Base-by-base conservation (phyloP, 2,329 filamentous ascomycete genomes). In the Helicocarpus griseus region DNA sequence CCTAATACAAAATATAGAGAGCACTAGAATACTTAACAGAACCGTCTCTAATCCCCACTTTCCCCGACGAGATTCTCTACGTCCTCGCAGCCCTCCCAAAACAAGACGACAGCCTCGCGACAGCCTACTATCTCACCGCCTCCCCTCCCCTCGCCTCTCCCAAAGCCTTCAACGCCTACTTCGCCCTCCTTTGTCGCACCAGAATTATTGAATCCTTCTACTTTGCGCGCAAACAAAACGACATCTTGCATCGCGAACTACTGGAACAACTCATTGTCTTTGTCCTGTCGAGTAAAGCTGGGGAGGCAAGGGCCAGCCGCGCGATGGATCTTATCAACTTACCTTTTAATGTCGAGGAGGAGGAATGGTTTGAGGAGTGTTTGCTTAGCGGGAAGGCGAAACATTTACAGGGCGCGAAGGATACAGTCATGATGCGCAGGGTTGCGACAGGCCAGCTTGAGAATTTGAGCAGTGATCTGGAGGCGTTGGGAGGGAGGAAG, bases 1-100 rank as follows among this genome's bases (percentile, higher is more conserved):
- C 19, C 9, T 49, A 52, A 53, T 53, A 53, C 53, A 86, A 77
- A 52, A 53, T 53, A 53, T 53, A 86, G 78, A 69, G 73, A 56
- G 87, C 88, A 2, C 75, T 94, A 26, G 82, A 88, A 59, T 82
- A 85, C 63, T 78, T 95, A 13, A 83, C 87, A 3, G 85, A 93
- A 60, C 88, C 89, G 0, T 87, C 85, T 1, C 76, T 94, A 4
- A 82, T 85, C 19, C 83, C 86, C 33, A 89, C 89, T 50, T 94
- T 93, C 61, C 79, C 86, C 52, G 87, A 93, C 68, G 86, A 94
- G 55, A 90, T 94, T 49, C 76, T 93, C 58, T 77, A 78, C 24
- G 77, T 78, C 4, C 78, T 93, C 4, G 80, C 87, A 2, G 77
- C 82, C 56, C 75, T 81, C 35, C 71, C 75, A 39, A 71, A 77